These are phyloP conservation scores for Mortierella sp. DNA, from an alignment of 371 early-diverging fungal genomes.

Conservation along the genomic window DNA sequence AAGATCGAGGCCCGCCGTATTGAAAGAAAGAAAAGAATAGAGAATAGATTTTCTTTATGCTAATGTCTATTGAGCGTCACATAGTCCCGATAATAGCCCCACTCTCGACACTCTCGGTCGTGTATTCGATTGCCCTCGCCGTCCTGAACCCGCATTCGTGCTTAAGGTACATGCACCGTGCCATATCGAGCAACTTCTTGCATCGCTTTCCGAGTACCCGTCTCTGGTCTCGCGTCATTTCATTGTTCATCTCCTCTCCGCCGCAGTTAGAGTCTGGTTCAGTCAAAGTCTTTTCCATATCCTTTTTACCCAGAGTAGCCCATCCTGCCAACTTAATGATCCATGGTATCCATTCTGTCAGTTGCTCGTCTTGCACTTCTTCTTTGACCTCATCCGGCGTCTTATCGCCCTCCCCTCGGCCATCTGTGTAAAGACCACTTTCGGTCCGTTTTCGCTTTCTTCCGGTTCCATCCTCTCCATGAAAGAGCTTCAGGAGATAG, in stretches of 20 bases:
- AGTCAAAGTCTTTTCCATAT: slow-evolving; percentile 29
- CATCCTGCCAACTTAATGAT: slow-evolving; percentile 47
- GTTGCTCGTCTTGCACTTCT: slow-evolving; percentile 13
- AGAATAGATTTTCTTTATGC: not conserved
- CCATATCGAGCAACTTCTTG: slow-evolving; percentile 47
- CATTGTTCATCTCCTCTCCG: not conserved
- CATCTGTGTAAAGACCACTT: slow-evolving; percentile 4
- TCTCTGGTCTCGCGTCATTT: slow-evolving; percentile 36
- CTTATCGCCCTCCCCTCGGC: too few species aligned
- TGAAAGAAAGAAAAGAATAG: not conserved
- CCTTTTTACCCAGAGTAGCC: slow-evolving; percentile 45
- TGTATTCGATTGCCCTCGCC: slow-evolving; percentile 44
- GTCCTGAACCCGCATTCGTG: slow-evolving; percentile 44
- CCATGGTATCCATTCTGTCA: slow-evolving; percentile 44
- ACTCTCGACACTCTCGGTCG: slow-evolving; percentile 43
- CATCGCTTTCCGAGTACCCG: slow-evolving; percentile 44
- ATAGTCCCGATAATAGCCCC: slow-evolving; percentile 45
- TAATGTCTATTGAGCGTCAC: slow-evolving; percentile 3
- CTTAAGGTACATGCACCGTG: slow-evolving; percentile 34
- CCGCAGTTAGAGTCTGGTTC: slow-evolving; percentile 23
- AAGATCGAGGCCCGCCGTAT: too few species aligned
- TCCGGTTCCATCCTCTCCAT: not conserved
- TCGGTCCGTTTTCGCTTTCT: slow-evolving; percentile 34
- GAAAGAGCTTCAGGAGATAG: slow-evolving; percentile 26
- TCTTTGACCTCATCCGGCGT: not conserved